phyloP scores from a whole-genome alignment of 257 asterid species.

The Solanum pinnatisectum region DNA sequence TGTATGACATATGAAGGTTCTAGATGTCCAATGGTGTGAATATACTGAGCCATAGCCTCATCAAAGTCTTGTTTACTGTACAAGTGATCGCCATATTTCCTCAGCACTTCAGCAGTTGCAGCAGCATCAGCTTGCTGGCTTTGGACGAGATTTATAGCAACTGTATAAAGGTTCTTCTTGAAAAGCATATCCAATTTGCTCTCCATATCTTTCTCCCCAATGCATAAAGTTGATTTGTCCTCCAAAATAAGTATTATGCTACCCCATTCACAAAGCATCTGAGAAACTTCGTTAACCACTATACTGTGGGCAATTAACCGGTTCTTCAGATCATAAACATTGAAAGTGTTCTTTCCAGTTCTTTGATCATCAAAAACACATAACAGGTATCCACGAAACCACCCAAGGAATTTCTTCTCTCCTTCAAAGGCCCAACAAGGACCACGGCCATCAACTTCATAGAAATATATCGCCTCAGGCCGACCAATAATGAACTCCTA shows the following conservation, averaged over 20 bases:
- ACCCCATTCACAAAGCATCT: conserved; percentile 99
- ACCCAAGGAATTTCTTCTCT: conserved; percentile 76
- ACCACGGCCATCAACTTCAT: conserved; percentile 96
- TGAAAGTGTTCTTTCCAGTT: conserved; percentile 64
- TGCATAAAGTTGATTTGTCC: conserved; percentile 68
- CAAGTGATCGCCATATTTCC: conserved; percentile 92
- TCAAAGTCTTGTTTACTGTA: conserved; percentile 78
- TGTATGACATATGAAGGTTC: conserved; percentile 96
- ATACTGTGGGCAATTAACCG: conserved; percentile 78
- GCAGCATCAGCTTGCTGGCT: conserved; percentile 97
- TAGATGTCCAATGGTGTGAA: conserved; percentile 80
- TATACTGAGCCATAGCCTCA: conserved; percentile 91
- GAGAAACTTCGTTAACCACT: conserved; percentile 67
- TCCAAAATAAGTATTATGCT: conserved; percentile 72
- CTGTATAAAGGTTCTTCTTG: conserved; percentile 87
- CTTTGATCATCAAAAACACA: conserved; percentile 82
- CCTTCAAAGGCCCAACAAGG: conserved; percentile 99
- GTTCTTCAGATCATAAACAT: conserved; percentile 84
- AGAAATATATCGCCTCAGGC: conserved; percentile 87
- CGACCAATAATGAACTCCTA: conserved; percentile 95
- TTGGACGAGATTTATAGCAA: conserved; percentile 89
- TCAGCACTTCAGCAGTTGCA: conserved; percentile 90
- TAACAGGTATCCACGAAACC: conserved; percentile 92
- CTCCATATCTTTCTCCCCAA: conserved; percentile 98
- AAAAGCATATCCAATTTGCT: conserved; percentile 95